phyloP scores from a whole-genome alignment of 129 eudicot genomes.

The Chrysanthemum seticuspe region DNA sequence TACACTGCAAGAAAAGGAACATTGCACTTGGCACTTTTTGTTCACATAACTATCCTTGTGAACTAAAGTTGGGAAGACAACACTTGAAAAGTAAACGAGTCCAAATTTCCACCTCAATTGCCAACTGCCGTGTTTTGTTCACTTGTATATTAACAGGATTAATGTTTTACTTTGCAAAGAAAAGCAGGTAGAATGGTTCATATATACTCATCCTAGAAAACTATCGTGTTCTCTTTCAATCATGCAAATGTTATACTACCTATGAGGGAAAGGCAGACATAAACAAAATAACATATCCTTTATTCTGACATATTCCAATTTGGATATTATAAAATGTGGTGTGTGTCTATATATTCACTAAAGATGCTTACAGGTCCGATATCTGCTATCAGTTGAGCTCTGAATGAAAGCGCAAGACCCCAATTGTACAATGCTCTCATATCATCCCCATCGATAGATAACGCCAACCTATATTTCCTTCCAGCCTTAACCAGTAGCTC shows the following conservation, averaged over 20 bases:
- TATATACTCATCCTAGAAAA: too few species aligned
- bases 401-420: conserved; percentile 94
- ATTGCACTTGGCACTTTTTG: neutral
- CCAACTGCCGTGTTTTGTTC: too few species aligned
- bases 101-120: too few species aligned
- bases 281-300: neutral
- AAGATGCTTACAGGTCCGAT: conserved; percentile 85
- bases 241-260: too few species aligned
- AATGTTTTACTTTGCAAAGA: too few species aligned
- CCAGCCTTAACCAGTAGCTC: conserved; percentile 88
- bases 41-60: neutral
- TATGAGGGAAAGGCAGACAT: neutral
- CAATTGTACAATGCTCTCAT: conserved; percentile 93
- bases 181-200: too few species aligned
- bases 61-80: neutral
- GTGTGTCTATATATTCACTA: neutral
- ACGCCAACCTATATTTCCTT: conserved; percentile 74
- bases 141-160: too few species aligned
- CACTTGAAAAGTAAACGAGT: too few species aligned
- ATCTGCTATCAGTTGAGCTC: conserved; percentile 96
- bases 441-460: conserved; percentile 91
- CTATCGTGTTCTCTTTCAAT: too few species aligned
- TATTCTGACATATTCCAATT: neutral
- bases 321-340: neutral
- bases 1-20: neutral